phyloP scores from a whole-genome alignment of 1,284 basidiomycete species.

The Mycena sp. region DNA sequence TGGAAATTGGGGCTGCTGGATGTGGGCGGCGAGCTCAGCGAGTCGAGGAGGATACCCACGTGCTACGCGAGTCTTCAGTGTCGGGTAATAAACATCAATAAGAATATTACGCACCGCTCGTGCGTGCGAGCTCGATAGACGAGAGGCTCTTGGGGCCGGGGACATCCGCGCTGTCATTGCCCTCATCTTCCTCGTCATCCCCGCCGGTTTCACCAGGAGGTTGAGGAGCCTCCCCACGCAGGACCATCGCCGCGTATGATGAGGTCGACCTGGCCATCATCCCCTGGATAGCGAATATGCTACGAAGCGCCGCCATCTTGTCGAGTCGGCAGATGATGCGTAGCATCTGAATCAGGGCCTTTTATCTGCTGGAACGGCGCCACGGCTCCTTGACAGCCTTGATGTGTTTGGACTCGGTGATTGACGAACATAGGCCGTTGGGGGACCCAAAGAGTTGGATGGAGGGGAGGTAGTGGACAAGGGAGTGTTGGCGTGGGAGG shows the following conservation, averaged over 20 bases:
- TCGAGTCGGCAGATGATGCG: conserved; percentile 4
- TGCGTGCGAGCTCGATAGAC: too few relatives aligned
- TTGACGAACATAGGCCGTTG: conserved; percentile 9
- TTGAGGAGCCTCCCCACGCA: neutral
- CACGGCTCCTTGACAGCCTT: conserved; percentile 10
- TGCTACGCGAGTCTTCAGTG: neutral
- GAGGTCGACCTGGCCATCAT: neutral
- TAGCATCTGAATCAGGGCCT: conserved; percentile 6
- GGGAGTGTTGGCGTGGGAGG: too few relatives aligned
- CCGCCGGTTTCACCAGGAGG: neutral
- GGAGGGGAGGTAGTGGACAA: too few relatives aligned
- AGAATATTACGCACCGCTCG: too few relatives aligned
- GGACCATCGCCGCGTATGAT: neutral
- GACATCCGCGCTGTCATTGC: too few relatives aligned
- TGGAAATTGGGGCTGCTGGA: neutral
- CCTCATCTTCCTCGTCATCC: neutral
- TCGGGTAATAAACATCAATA: too few relatives aligned
- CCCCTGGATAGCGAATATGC: neutral
- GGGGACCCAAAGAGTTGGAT: conserved; percentile 12
- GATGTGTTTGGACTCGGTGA: too few relatives aligned
- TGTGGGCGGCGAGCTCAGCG: neutral
- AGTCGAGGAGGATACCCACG: neutral
- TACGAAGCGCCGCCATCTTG: neutral
- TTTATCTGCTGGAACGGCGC: neutral
- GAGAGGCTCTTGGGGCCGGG: neutral